Base-by-base conservation (phyloP, 169 alveolate species). In the Babesia sp. region DNA sequence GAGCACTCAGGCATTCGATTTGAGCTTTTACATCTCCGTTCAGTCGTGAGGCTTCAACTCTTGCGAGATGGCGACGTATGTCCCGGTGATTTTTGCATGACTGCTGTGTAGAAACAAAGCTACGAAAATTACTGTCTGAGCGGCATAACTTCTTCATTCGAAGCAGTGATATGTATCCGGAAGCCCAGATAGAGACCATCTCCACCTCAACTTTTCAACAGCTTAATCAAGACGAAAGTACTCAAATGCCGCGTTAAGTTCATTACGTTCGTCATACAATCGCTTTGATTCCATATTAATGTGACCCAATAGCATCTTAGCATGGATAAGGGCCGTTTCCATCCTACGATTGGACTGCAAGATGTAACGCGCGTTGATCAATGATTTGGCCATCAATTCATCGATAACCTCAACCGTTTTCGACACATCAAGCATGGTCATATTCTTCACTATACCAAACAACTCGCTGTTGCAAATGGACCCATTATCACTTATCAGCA, bases 391-490 rank as follows among this genome's bases (percentile, higher is more conserved):
- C 63, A 69, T 72, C 46, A 58, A 41, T 1, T 29, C 39, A 58
- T 80, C 76, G 6, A 80, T 80, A 36, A 22, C 36, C n/a, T 60
- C 56, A 12, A 80, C 84, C 7, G 51, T n/a, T 14, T 70, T 59
- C 18, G 51, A 54, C 22, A 80, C 71, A 42, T 80, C 84, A n/a
- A 63, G 34, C 88, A 80, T 71, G 31, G 42, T 57, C 88, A 80
- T 80, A 12, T 60, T 41, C 20, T 58, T 69, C 22, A 71, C 56
- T 6, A 80, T 16, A 24, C 22, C 16, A 7, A 78, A 53, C 37
- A 78, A 36, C 31, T 67, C 86, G 29, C 50, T 44, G 34, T 36
- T 78, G 57, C 53, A 72, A 7, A 78, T 46, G 50, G 53, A 48
- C 0, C 86, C 86, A 31, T 24, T 1, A 1, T 54, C 72, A 61